phyloP scores from a whole-genome alignment of 495 filamentous ascomycete species.

The Rostrohypoxylon terebratum region DNA sequence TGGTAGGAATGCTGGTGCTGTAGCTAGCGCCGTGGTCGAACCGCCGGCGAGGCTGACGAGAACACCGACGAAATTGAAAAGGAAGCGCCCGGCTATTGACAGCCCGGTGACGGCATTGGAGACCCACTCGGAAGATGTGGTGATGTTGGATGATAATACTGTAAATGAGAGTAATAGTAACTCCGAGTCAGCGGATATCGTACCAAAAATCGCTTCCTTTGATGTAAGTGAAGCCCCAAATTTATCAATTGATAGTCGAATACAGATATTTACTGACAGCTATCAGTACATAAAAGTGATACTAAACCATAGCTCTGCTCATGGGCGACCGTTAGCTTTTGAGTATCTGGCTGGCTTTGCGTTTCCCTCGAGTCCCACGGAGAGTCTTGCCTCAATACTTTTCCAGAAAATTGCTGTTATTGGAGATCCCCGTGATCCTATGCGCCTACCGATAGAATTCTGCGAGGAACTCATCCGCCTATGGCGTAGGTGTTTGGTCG shows the following conservation, averaged over 20 bases:
- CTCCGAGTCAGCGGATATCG: slow-evolving; percentile 23
- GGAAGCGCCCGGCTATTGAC: slow-evolving; percentile 63
- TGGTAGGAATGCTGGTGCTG: slow-evolving; percentile 49
- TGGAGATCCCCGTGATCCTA: slow-evolving; percentile 51
- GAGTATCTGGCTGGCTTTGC: slow-evolving; percentile 57
- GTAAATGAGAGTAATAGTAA: slow-evolving; percentile 23
- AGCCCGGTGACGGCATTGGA: slow-evolving; percentile 64
- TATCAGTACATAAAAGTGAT: slow-evolving; percentile 57
- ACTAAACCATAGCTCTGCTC: slow-evolving; percentile 56
- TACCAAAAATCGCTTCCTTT: slow-evolving; percentile 42
- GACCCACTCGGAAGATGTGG: slow-evolving; percentile 53
- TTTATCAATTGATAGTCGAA: background rate
- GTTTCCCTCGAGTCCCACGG: slow-evolving; percentile 55
- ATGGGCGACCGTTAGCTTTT: slow-evolving; percentile 54
- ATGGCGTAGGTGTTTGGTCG: slow-evolving; percentile 58
- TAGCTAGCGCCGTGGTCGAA: slow-evolving; percentile 53
- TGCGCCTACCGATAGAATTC: slow-evolving; percentile 58
- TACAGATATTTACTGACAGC: slow-evolving; percentile 28
- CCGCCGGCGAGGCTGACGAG: slow-evolving; percentile 42
- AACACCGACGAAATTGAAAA: slow-evolving; percentile 62
- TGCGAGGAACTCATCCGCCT: slow-evolving; percentile 57
- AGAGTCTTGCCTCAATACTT: slow-evolving; percentile 58
- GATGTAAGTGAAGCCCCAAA: slow-evolving; percentile 48
- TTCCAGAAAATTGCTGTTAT: slow-evolving; percentile 57
- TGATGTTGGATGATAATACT: slow-evolving; percentile 42